Evolutionary conservation across 805 yeast genomes (phyloP).

Genomic region (Candida cerambycidarum): DNA sequence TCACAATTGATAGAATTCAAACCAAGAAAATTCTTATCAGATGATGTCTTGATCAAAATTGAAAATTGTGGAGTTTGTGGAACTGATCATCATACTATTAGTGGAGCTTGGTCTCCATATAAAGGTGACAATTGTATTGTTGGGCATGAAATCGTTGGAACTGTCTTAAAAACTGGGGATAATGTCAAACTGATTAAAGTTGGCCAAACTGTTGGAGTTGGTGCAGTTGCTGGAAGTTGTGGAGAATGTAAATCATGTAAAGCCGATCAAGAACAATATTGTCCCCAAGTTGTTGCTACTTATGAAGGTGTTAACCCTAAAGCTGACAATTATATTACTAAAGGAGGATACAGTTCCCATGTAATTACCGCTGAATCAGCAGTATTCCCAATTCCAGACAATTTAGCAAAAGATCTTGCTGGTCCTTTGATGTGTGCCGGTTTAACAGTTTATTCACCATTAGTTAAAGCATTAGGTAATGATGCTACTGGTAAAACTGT

Average conservation of each 20-base stretch:
- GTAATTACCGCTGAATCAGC: conserved; percentile 43
- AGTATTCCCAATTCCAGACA: conserved; percentile 50
- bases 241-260: conserved; percentile 57
- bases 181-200: conserved; percentile 50
- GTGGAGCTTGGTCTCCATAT: conserved; percentile 50
- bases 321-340: conserved; percentile 29
- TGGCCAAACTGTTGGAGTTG: conserved; percentile 81
- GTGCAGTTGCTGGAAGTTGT: conserved; percentile 68
- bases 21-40: conserved; percentile 9
- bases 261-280: conserved; percentile 46
- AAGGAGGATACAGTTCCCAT: conserved; percentile 55
- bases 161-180: conserved; percentile 58
- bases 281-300: conserved; percentile 49
- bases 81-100: conserved; percentile 53
- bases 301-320: conserved; percentile 45
- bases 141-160: conserved; percentile 71
- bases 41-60: conserved; percentile 10
- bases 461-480: conserved; percentile 28
- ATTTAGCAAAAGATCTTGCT: conserved; percentile 37
- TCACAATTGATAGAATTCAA: conserved; percentile 7
- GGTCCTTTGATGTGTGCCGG: conserved; percentile 62
- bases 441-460: conserved; percentile 52
- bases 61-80: conserved; percentile 62
- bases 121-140: conserved; percentile 37
- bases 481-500: conserved; percentile 39